A percentile compares a stretch with the other conserved stretches of the same genome.
Conservation (phyloP, 1,139 yeast species). For the Debaryomycetaceae sp. region DNA sequence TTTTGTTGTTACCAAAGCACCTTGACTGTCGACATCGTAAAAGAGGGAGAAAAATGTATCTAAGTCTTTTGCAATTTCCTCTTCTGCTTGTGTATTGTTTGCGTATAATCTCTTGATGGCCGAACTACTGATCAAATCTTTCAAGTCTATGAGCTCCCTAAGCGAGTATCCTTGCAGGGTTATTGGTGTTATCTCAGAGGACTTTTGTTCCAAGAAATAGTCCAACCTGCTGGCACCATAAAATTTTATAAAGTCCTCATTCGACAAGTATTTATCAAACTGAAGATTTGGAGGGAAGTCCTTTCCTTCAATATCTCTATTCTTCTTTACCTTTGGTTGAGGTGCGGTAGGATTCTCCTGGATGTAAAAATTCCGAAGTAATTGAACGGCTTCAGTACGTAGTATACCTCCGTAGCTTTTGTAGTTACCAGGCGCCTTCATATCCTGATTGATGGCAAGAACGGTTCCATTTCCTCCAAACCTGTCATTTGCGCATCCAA, state of each 20-base stretch:
- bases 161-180: conserved; percentile 24
- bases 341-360: conserved; percentile 88
- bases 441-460: conserved; percentile 56
- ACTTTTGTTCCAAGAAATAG: conserved; percentile 6
- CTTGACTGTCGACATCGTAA: conserved; percentile 25
- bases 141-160: conserved; percentile 16
- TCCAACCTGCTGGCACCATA: conserved; percentile 25
- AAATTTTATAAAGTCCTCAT: conserved; percentile 22
- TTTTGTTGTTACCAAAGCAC: conserved; percentile 24
- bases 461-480: conserved; percentile 98
- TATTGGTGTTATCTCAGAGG: conserved; percentile 31
- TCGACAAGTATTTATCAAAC: conserved; percentile 16
- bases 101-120: conserved; percentile 8
- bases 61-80: conserved; percentile 15
- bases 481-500: conserved; percentile 92
- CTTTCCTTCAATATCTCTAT: conserved; percentile 65
- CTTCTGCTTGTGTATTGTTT: neutral
- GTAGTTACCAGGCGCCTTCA: conserved; percentile 38
- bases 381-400: conserved; percentile 76
- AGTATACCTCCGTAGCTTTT: conserved; percentile 72
- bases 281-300: conserved; percentile 53
- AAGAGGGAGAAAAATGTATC: conserved; percentile 26
- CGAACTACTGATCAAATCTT: conserved; percentile 20
- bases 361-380: conserved; percentile 77
- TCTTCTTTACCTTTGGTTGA: conserved; percentile 68